Evolutionary conservation across 257 asterid species (phyloP).

Genomic region (Anisodus tanguticus): DNA sequence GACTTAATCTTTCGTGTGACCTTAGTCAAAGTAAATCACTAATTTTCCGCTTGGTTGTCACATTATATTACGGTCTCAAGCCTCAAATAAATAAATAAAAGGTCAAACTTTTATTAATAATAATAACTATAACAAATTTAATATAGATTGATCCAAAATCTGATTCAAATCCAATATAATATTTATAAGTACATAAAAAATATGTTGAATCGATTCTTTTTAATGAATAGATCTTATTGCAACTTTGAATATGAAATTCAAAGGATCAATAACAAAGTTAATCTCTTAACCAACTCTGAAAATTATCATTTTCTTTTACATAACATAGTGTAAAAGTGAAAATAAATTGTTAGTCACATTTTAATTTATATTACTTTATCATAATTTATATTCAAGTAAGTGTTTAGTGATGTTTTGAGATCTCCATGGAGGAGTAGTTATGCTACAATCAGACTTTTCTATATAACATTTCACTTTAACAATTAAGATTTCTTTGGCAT

Average conservation of each 20-base stretch:
- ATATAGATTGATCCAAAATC: neutral
- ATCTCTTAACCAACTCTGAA: neutral
- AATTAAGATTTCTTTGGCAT: no score
- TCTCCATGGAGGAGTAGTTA: neutral
- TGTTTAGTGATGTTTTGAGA: neutral
- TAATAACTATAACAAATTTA: neutral
- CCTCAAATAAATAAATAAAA: neutral
- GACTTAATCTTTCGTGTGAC: neutral
- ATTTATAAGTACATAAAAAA: neutral
- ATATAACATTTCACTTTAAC: no score
- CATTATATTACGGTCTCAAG: neutral
- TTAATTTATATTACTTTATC: neutral
- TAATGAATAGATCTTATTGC: neutral
- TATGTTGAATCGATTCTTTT: neutral
- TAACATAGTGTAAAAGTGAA: neutral
- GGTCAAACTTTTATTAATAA: neutral
- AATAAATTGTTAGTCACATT: neutral
- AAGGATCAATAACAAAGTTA: neutral
- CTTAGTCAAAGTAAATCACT: slow-evolving; percentile 21
- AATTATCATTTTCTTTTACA: neutral
- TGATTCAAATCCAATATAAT: neutral
- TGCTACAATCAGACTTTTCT: neutral
- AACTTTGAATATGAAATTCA: neutral
- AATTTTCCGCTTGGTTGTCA: slow-evolving; percentile 1
- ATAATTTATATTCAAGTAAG: neutral